Conservation (phyloP, 2,329 filamentous ascomycete species). For the Ceratocystis ficicola region DNA sequence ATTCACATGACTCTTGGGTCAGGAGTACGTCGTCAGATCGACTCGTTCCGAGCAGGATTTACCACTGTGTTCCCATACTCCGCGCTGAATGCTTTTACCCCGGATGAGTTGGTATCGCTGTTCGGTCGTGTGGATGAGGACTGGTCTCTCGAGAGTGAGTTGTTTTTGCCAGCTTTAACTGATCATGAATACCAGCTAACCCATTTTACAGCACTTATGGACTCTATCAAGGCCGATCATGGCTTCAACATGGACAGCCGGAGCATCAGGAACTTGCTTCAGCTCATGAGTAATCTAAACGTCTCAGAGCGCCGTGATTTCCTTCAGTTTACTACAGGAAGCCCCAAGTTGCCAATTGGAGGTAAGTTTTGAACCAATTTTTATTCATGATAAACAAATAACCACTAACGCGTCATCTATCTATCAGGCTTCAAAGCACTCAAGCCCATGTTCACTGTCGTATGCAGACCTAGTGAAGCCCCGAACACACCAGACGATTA, state of each 20-base stretch:
- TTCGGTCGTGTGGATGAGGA: slow-evolving; percentile 91
- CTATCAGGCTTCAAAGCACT: slow-evolving; percentile 79
- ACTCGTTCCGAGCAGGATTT: slow-evolving; percentile 83
- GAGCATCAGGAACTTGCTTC: slow-evolving; percentile 83
- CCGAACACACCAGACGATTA: slow-evolving; percentile 94
- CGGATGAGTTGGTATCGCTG: slow-evolving; percentile 84
- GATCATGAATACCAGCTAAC: slow-evolving; percentile 23
- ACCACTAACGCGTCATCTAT: not conserved
- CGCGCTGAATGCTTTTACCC: slow-evolving; percentile 83
- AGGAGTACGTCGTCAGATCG: slow-evolving; percentile 77
- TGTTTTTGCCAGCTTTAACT: not conserved
- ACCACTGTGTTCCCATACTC: slow-evolving; percentile 94
- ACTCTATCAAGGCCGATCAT: slow-evolving; percentile 97
- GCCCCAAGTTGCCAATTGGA: slow-evolving; percentile 94
- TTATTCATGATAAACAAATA: not conserved
- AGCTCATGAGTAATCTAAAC: slow-evolving; percentile 82
- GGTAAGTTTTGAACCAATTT: slow-evolving; percentile 44
- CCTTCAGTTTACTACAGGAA: slow-evolving; percentile 93
- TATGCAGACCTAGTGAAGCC: slow-evolving; percentile 95
- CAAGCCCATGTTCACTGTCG: slow-evolving; percentile 96
- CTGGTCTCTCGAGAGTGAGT: slow-evolving; percentile 92
- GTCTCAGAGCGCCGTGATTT: slow-evolving; percentile 73
- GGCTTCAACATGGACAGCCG: slow-evolving; percentile 98
- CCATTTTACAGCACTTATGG: slow-evolving; percentile 61
- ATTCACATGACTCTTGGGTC: slow-evolving; percentile 83